These are phyloP conservation scores for Clarireedia hainanense DNA, from an alignment of 2,329 filamentous ascomycete species.

Conservation along the genomic window DNA sequence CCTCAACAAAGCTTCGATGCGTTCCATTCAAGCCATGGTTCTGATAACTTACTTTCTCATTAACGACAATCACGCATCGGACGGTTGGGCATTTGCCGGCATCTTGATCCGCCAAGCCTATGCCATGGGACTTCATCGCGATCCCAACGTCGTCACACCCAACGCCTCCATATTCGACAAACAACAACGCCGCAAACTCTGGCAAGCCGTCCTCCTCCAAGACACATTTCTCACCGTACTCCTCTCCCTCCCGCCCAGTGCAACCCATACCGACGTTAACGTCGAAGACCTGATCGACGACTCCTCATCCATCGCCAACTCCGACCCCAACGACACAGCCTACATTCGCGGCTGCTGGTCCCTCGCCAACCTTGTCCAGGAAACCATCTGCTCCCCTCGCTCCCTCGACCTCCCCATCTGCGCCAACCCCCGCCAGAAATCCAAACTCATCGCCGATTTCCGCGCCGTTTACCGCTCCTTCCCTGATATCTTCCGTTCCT, in stretches of 20 bases:
- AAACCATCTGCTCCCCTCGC: slow-evolving; percentile 66
- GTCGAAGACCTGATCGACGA: slow-evolving; percentile 68
- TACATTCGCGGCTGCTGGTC: slow-evolving; percentile 68
- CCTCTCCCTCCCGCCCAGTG: slow-evolving; percentile 67
- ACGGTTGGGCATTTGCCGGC: slow-evolving; percentile 76
- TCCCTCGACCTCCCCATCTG: slow-evolving; percentile 68
- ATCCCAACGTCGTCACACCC: slow-evolving; percentile 66
- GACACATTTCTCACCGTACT: slow-evolving; percentile 76
- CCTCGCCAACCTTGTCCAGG: slow-evolving; percentile 69
- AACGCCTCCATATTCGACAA: slow-evolving; percentile 63
- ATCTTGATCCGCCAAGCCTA: slow-evolving; percentile 72
- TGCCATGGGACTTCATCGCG: slow-evolving; percentile 72
- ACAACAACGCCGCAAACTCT: slow-evolving; percentile 70
- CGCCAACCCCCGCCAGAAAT: slow-evolving; percentile 59
- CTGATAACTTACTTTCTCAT: slow-evolving; percentile 78
- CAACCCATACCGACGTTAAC: slow-evolving; percentile 71
- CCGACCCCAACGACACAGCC: slow-evolving; percentile 56
- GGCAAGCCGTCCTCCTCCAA: slow-evolving; percentile 74
- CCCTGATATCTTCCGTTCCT: slow-evolving; percentile 61
- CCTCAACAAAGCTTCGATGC: slow-evolving; percentile 63
- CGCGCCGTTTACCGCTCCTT: slow-evolving; percentile 65
- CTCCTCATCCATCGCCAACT: slow-evolving; percentile 45
- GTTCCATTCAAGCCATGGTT: slow-evolving; percentile 73
- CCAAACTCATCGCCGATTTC: slow-evolving; percentile 62
- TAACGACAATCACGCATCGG: slow-evolving; percentile 77